phyloP scores from a whole-genome alignment of 352 stramenopile species.

The Phytophthora rubi region DNA sequence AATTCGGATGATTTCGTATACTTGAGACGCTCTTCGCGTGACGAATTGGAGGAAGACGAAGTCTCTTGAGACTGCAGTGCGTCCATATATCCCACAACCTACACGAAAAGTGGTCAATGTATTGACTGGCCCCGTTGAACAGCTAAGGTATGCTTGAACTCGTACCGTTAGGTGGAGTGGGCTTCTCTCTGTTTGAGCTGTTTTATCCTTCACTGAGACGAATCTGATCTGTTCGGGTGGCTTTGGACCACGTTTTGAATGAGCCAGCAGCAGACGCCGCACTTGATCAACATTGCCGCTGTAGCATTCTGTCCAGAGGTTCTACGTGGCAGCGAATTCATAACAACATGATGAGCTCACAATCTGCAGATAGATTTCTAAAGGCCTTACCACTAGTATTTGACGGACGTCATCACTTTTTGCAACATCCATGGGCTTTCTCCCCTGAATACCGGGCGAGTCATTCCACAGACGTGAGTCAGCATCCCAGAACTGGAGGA shows the following conservation, averaged over 20 bases:
- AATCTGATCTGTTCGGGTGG: background rate
- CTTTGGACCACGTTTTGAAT: constrained; percentile 2
- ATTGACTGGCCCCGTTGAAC: background rate
- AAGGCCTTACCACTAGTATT: constrained; percentile 39
- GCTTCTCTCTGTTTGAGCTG: constrained; percentile 38
- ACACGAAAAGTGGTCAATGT: background rate
- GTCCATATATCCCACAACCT: constrained; percentile 50
- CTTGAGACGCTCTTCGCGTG: constrained; percentile 13
- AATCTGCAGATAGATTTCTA: background rate
- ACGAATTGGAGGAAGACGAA: background rate
- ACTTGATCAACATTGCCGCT: constrained; percentile 41
- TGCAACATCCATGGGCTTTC: constrained; percentile 45
- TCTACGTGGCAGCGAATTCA: constrained; percentile 28
- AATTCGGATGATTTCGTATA: constrained; percentile 8
- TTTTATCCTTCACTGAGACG: constrained; percentile 38
- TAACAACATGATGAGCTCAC: background rate
- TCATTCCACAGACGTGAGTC: constrained; percentile 38
- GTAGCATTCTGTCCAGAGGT: constrained; percentile 49
- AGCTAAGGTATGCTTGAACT: background rate
- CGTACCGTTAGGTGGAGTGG: constrained; percentile 61
- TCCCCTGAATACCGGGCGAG: constrained; percentile 41
- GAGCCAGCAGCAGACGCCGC: constrained; percentile 27
- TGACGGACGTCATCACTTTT: constrained; percentile 31
- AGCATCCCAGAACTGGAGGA: constrained; percentile 63
- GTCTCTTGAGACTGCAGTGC: constrained; percentile 5